Evolutionary conservation across 768 basidiomycete genomes (phyloP), one percentile per base, ranked within the genome.

Genomic region (Rickenella mellea): DNA sequence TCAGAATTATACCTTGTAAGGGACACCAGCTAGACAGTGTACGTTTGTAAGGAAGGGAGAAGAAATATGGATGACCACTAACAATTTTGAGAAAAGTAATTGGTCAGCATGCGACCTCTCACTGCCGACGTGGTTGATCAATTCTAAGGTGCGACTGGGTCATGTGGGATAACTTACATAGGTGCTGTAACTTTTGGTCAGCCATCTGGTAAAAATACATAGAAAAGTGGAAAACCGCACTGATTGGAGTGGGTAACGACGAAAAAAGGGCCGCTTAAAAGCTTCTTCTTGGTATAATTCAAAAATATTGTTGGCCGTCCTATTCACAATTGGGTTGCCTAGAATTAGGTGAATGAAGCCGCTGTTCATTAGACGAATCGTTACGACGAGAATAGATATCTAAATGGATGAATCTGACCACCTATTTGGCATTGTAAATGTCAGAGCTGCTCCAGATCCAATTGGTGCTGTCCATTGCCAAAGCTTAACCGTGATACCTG

Each of bases 41-140:
- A 26, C 15, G 25, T 46, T 3, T 37, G 27, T 32, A 37, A 22
- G 24, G 17, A 15, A 26, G 14, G 9, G 27, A 27, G 28, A 39
- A 42, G 40, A 24, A 21, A 22, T 17, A n/a, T n/a, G n/a, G n/a
- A n/a, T n/a, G 22, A 15, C 35, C 15, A 60, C 78, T 55, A 55
- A 85, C 86, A 76, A 44, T 89, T 89, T 49, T 89, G 86, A 11
- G 86, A 88, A 51, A 89, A 89, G 52, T 89, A 89, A 52, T 84
- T 82, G 4, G 86, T 81, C 38, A 89, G 61, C 3, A 88, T 59
- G 3, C 68, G 56, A 6, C 86, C 86, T 30, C 83, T 75, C 51
- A 75, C 85, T 88, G 10, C 3, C 17, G n/a, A 10, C 6, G 44
- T 29, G 39, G 28, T 10, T 33, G 31, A 14, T 19, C 35, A 5